Evolutionary conservation across 306 rosid genomes (phyloP), one percentile per base, ranked within the genome.

Genomic region (Gleditsia sinensis): DNA sequence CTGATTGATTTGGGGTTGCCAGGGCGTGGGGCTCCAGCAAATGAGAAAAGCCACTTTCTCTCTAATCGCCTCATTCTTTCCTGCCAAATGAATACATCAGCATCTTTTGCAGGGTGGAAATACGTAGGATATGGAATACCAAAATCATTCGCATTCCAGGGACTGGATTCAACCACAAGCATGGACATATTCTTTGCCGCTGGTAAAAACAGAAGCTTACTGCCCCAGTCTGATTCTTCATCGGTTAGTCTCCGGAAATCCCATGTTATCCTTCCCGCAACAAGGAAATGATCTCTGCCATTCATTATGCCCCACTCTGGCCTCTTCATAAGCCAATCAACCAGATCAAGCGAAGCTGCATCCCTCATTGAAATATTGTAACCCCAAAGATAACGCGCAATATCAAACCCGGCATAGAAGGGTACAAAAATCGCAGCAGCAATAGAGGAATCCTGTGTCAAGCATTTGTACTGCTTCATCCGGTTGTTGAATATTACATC

Each of bases 111-210:
- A 1, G 99, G 99, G 82, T 94, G 99, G 81, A 94, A 94, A 78
- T 94, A 94, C 1, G 99, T 88, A 27, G 99, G 99, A 78, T 94
- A 94, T 4, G 99, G 99, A 82, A 94, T 90, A 48, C 89, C 99
- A 76, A 92, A 94, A 82, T 94, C 99, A 75, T 94, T 94, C 3
- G 92, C 97, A 83, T 94, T 94, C 99, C 99, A 94, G 1, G 99
- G 99, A 54, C 99, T 94, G n/a, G 99, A 94, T 83, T 94, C 99
- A 1, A 94, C 99, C 74, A 94, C 99, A 51, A 94, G 96, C 99
- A 94, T 94, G 7, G 99, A 94, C 99, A 94, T 94, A 75, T 94
- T 92, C 87, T 84, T 92, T 0, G 96, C 97, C 16, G 97, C 99
- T 0, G 96, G 97, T 67, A 94, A 78, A 75, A 94, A 94, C 84